Conservation (phyloP, 768 basidiomycete genomes). For the Xerocomellus chrysenteron region DNA sequence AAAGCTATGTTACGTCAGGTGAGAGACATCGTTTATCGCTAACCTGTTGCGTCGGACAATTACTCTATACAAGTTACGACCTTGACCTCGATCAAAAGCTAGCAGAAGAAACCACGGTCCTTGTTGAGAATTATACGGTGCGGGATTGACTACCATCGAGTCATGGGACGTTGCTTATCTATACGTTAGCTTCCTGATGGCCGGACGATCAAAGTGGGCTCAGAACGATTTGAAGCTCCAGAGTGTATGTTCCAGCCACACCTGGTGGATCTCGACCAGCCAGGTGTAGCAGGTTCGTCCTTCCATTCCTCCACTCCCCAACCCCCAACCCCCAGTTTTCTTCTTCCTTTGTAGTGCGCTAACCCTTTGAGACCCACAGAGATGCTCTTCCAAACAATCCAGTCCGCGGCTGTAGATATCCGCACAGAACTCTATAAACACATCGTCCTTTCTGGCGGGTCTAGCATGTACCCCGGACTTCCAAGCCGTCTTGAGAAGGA, state of each 20-base stretch:
- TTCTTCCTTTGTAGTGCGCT: not conserved
- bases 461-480: conserved; percentile 98
- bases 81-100: conserved; percentile 92
- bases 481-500: conserved; percentile 98
- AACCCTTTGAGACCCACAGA: conserved; percentile 43
- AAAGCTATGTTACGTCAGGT: conserved; percentile 98
- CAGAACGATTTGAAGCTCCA: conserved; percentile 97
- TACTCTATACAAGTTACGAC: conserved; percentile 67
- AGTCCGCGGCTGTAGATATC: conserved; percentile 84
- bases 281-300: conserved; percentile 83
- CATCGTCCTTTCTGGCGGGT: conserved; percentile 95
- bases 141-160: conserved; percentile 18
- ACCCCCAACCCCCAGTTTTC: not conserved
- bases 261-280: conserved; percentile 94
- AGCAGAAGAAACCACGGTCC: conserved; percentile 92
- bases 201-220: conserved; percentile 94
- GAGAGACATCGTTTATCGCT: conserved; percentile 16
- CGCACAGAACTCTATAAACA: conserved; percentile 95
- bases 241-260: conserved; percentile 99
- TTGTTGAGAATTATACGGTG: conserved; percentile 96
- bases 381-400: conserved; percentile 96
- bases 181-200: conserved; percentile 82
- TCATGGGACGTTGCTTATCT: conserved; percentile 6
- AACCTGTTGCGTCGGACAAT: not conserved
- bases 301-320: not conserved